These are phyloP conservation scores for Phialemoniopsis sp. DNA, from an alignment of 2,329 filamentous ascomycete species.

Conservation along the genomic window DNA sequence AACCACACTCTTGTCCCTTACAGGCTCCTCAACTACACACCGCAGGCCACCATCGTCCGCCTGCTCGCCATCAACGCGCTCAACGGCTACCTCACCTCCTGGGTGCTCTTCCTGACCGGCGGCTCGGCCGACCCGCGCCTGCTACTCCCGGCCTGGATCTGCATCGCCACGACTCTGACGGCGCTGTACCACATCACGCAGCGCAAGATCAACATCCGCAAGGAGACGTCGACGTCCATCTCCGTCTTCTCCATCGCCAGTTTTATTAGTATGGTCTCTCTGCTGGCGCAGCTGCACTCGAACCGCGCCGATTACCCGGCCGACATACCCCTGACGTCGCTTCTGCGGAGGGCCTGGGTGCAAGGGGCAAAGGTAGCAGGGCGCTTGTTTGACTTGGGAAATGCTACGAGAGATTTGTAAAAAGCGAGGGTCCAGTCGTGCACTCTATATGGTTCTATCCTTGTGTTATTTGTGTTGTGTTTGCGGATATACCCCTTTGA, in stretches of 20 bases:
- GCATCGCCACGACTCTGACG: slow-evolving; percentile 70
- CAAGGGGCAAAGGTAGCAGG: slow-evolving; percentile 7
- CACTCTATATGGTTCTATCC: background rate
- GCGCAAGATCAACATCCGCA: slow-evolving; percentile 74
- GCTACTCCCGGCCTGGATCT: slow-evolving; percentile 73
- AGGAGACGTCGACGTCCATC: slow-evolving; percentile 74
- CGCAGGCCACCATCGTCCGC: slow-evolving; percentile 74
- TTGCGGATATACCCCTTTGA: background rate
- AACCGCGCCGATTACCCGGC: slow-evolving; percentile 57
- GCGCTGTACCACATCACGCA: slow-evolving; percentile 74
- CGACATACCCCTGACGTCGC: slow-evolving; percentile 47
- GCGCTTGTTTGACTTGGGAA: slow-evolving; percentile 13
- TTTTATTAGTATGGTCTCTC: slow-evolving; percentile 69
- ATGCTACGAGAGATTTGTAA: slow-evolving; percentile 12
- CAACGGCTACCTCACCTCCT: slow-evolving; percentile 72
- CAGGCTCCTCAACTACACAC: slow-evolving; percentile 81
- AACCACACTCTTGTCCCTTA: background rate
- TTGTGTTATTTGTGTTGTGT: background rate
- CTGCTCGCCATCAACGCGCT: slow-evolving; percentile 71
- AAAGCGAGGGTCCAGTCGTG: background rate
- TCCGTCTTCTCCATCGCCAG: slow-evolving; percentile 73
- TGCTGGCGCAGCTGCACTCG: slow-evolving; percentile 64
- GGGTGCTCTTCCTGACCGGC: slow-evolving; percentile 66
- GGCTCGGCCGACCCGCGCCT: slow-evolving; percentile 67
- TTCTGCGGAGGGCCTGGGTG: slow-evolving; percentile 20